Evolutionary conservation across 257 asterid genomes (phyloP).

Genomic region (Leptodermis oblonga): DNA sequence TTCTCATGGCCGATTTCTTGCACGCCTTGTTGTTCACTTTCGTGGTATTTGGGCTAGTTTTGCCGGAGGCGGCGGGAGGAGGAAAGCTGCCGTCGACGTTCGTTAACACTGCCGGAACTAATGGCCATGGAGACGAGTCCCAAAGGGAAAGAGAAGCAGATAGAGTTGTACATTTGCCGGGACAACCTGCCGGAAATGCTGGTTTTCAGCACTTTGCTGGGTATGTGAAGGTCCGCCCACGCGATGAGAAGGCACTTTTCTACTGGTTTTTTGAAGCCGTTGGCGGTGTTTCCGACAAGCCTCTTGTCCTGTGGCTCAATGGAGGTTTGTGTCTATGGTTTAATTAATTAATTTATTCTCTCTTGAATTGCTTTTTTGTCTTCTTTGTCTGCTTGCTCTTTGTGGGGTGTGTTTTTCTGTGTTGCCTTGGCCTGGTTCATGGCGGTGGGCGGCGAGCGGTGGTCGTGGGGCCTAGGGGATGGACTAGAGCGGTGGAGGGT

Average conservation of each 20-base stretch:
- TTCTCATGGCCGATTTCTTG: slow-evolving; percentile 10
- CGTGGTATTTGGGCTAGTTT: neutral
- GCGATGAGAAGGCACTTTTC: slow-evolving; percentile 23
- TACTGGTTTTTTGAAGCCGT: slow-evolving; percentile 26
- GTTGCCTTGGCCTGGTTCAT: neutral
- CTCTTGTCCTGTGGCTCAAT: slow-evolving; percentile 31
- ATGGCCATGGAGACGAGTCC: neutral
- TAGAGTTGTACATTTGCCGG: slow-evolving; percentile 19
- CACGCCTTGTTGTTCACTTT: neutral
- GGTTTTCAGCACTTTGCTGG: slow-evolving; percentile 20
- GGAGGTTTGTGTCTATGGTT: slow-evolving; percentile 20
- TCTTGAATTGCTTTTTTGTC: neutral
- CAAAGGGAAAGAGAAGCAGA: slow-evolving; percentile 18
- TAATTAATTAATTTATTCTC: neutral
- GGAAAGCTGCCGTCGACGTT: neutral
- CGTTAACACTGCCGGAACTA: neutral
- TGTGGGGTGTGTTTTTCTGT: neutral
- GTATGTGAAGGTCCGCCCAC: slow-evolving; percentile 13
- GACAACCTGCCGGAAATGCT: slow-evolving; percentile 11
- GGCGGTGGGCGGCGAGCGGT: neutral
- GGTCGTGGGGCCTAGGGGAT: neutral
- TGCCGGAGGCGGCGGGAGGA: slow-evolving; percentile 4
- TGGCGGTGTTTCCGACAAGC: slow-evolving; percentile 10
- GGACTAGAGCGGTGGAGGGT: neutral
- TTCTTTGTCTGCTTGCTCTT: neutral